Evolutionary conservation across 140 eudicot species (phyloP).

Genomic region (Bidens hawaiensis): DNA sequence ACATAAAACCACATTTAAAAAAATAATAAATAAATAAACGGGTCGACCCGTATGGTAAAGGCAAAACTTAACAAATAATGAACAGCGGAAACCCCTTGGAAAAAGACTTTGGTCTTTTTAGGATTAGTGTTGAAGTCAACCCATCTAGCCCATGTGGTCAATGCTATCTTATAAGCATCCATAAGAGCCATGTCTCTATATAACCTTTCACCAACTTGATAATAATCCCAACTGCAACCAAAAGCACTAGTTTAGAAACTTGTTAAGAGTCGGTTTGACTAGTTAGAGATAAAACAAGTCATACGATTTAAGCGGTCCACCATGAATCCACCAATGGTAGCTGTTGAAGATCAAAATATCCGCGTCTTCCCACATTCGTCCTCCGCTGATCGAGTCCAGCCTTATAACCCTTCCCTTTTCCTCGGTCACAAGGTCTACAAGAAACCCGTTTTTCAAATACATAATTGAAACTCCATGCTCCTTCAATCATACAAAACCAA

Average conservation of each 20-base stretch:
- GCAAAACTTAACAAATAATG: slow-evolving; percentile 42
- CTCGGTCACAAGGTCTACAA: slow-evolving; percentile 40
- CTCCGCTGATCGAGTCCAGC: slow-evolving; percentile 54
- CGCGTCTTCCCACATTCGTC: slow-evolving; percentile 46
- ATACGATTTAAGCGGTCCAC: slow-evolving; percentile 49
- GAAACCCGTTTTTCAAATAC: slow-evolving; percentile 37
- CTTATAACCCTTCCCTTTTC: slow-evolving; percentile 42
- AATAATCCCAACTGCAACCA: slow-evolving; percentile 78
- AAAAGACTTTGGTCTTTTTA: slow-evolving; percentile 41
- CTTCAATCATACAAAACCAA: slow-evolving; percentile 25
- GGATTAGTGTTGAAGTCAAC: slow-evolving; percentile 41
- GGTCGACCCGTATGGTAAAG: background rate
- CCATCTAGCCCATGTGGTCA: slow-evolving; percentile 66
- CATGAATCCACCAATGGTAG: slow-evolving; percentile 91
- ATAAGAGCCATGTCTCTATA: slow-evolving; percentile 40
- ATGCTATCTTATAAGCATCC: slow-evolving; percentile 46
- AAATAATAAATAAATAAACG: no score
- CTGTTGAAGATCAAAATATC: slow-evolving; percentile 76
- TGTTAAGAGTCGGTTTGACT: background rate
- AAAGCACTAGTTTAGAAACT: slow-evolving; percentile 1
- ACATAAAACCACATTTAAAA: background rate
- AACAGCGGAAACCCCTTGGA: slow-evolving; percentile 51
- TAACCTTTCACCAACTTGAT: slow-evolving; percentile 49
- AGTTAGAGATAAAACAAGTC: slow-evolving; percentile 14
- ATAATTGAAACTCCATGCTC: slow-evolving; percentile 37